Base-by-base conservation (phyloP, 441 rosid species). In the Rhodomyrtus psidioides region DNA sequence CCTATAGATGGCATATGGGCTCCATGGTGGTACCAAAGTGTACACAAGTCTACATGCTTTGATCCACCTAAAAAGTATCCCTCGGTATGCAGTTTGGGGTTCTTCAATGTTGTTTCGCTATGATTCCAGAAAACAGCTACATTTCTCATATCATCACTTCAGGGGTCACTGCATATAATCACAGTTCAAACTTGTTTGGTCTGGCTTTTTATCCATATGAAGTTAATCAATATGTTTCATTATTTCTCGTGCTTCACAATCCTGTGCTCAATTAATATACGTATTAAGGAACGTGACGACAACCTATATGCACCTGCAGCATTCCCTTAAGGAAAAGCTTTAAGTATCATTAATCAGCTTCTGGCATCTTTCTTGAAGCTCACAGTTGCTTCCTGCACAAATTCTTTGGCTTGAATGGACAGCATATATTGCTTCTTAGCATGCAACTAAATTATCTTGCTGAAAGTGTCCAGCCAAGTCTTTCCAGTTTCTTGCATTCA, bases 1-100 rank as follows among this genome's bases (percentile, higher is more conserved):
- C 91, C 90, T 70, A 83, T 93, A 55, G 98, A 96, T 86, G 99
- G 99, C 58, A 10, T 94, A 51, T 95, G 99, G 98, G 97, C 97
- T 21, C 94, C 96, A 82, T 93, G 95, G 99, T 95, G 99, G 98
- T 96, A 96, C 86, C 86, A 90, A 86, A 90, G 92, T 84, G 91
- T 93, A 55, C 96, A 93, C 83, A 85, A 92, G 86, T 94, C 98
- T 30, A 95, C 95, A 17, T 53, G 93, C 86, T 95, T 94, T 75
- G 84, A 83, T 14, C 87, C 92, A 85, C 85, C 91, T 24, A 88
- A 88, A 85, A 92, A 92, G 82, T 94, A 91, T 92, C 92, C 97
- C 62, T 74, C 26, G 90, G 97, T 93, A 91, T 53, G 89, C 85
- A 27, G 42, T 85, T 86, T 86, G 53, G 55, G 53, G 82, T 79